Percentiles rank a stretch among this genome's conserved stretches.
These are phyloP conservation scores for Amesomyces nigricolor DNA, from an alignment of 2,329 filamentous ascomycete genomes.

Conservation along the genomic window DNA sequence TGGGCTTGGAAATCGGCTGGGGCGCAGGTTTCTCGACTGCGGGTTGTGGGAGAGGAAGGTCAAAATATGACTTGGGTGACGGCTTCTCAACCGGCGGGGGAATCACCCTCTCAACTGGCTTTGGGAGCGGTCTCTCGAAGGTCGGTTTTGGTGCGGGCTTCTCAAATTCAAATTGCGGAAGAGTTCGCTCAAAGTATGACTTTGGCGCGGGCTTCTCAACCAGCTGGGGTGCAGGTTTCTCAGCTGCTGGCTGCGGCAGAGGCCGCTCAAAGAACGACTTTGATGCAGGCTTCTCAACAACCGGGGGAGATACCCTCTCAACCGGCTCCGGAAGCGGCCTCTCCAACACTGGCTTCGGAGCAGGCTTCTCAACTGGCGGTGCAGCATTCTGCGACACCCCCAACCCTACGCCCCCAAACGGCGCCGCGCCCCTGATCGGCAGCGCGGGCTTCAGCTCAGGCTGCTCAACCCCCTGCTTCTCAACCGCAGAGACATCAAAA, in stretches of 20 bases:
- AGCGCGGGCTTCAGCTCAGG: conserved; percentile 32
- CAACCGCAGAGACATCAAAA: conserved; percentile 26
- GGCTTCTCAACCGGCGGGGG: no score
- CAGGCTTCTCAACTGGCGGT: not conserved
- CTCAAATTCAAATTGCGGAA: conserved; percentile 1
- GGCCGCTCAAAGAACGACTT: no score
- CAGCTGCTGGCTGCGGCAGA: no score
- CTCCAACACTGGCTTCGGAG: not conserved
- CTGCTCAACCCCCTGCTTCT: conserved; percentile 25
- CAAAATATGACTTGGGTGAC: no score
- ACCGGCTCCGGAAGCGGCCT: no score
- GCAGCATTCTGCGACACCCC: conserved; percentile 14
- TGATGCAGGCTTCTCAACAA: no score
- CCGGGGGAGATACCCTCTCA: no score
- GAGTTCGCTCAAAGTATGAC: no score
- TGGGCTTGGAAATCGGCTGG: no score
- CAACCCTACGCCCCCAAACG: conserved; percentile 30
- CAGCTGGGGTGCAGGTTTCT: not conserved
- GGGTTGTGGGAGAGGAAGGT: no score
- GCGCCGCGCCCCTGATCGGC: conserved; percentile 33
- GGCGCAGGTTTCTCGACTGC: no score
- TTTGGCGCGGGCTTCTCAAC: not conserved
- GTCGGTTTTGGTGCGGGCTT: conserved; percentile 29
- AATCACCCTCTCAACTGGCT: no score
- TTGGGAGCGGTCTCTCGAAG: conserved; percentile 8